Evolutionary conservation across 306 rosid genomes (phyloP), one percentile per base, ranked within the genome.

Genomic region (Nissolia schottii): DNA sequence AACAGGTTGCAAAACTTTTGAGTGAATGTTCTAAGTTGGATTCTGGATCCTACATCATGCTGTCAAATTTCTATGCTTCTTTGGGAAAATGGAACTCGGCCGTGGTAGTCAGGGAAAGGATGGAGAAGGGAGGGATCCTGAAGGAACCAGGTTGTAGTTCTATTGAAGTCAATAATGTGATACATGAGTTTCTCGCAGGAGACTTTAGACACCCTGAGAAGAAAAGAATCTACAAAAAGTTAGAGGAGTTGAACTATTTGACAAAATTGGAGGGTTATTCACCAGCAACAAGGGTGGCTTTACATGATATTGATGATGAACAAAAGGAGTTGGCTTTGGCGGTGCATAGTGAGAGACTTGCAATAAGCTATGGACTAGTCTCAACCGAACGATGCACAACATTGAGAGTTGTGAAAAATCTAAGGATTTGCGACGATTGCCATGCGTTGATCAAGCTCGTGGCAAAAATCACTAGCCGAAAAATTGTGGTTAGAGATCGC

Each of bases 61-160:
- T 80, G 37, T 82, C 87, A 29, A 82, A 83, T 67, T 82, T 55
- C 48, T 77, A 80, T 61, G 83, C 87, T 70, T 80, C 83, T 4
- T 38, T 78, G 3, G 83, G 85, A 64, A 82, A 70, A 51, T 82
- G 87, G 87, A 40, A 66, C 4, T 34, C 37, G 32, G 73, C 76
- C 1, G 85, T 76, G 7, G 14, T 55, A 60, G 77, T 80, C 20
- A 71, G 87, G 54, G 77, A 80, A 19, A 71, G 45, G 72, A 85
- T 80, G 84, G 83, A 77, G 77, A 76, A 80, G 35, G 50, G 55
- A 22, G 85, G 85, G 56, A 67, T 73, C 20, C 19, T 66, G 14
- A 85, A 85, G 85, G 87, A 80, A 71, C 84, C 82, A 2, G 87
- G 87, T 12, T 80, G 87, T 40, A 83, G 85, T 63, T 83, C 74